Conservation (phyloP, 768 basidiomycete species). For the Pleurotus platypus region DNA sequence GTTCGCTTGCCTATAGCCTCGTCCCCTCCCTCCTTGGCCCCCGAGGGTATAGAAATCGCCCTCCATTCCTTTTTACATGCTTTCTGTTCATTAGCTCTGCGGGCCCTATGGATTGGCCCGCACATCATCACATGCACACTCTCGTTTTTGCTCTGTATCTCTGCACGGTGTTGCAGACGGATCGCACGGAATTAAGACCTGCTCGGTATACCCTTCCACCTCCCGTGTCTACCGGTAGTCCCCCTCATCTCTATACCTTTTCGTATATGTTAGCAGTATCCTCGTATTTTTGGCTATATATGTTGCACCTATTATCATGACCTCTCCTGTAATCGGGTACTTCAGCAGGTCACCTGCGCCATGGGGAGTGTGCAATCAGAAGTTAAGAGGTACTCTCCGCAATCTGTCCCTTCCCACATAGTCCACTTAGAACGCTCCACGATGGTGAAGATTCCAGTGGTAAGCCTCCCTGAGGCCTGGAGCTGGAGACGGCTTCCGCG, state of each 20-base stretch:
- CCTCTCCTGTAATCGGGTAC: not conserved
- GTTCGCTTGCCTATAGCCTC: slow-evolving; percentile 77
- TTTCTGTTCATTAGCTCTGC: slow-evolving; percentile 6
- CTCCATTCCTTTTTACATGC: slow-evolving; percentile 15
- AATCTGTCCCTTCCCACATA: too few species aligned
- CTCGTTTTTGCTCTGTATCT: slow-evolving; percentile 5
- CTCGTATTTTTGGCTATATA: slow-evolving; percentile 8
- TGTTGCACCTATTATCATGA: slow-evolving; percentile 5
- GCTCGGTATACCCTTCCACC: slow-evolving; percentile 3
- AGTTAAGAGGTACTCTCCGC: too few species aligned
- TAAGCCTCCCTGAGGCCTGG: too few species aligned
- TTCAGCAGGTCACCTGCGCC: not conserved
- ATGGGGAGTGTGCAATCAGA: too few species aligned
- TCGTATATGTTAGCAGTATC: slow-evolving; percentile 1
- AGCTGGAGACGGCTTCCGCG: too few species aligned
- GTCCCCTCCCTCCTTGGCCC: slow-evolving; percentile 8
- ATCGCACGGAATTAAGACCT: slow-evolving; percentile 6
- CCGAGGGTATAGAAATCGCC: too few species aligned
- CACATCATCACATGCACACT: not conserved
- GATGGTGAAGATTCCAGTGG: too few species aligned
- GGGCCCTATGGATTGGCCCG: not conserved
- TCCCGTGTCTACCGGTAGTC: not conserved
- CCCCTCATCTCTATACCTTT: slow-evolving; percentile 7
- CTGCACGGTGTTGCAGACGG: slow-evolving; percentile 5
- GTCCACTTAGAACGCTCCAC: too few species aligned